Evolutionary conservation across 2,329 filamentous ascomycete genomes (phyloP), one percentile per base, ranked within the genome.

Genomic region (Aspergillus udagawae): DNA sequence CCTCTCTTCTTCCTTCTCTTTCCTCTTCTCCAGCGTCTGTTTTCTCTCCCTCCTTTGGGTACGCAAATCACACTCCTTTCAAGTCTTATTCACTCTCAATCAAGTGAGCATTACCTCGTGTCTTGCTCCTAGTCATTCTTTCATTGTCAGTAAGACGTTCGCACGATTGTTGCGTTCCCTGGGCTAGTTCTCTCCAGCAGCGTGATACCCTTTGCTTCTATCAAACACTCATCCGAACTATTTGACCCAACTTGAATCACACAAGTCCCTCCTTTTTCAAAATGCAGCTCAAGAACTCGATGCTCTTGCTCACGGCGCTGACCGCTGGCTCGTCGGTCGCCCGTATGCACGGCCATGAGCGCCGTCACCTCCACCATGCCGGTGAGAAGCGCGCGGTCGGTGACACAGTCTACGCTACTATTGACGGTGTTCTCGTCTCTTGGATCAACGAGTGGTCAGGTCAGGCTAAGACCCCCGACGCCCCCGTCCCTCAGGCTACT

Each of bases 251-350:
- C 50, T 52, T 51, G 42, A 41, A 47, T 17, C 35, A 23, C 32
- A 41, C 25, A 42, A 29, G 41, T 14, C 23, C 7, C 42, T 55
- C 8, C 27, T 51, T 41, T 23, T 49, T 48, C 63, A 71, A 53
- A 35, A 76, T 76, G 74, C 72, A 74, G 59, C 56, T 75, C 64
- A 74, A 75, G 62, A 72, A 73, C 63, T 70, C 72, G 21, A 48
- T 73, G 59, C 55, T 74, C 54, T 60, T 75, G 57, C 57, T 74
- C 55, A 67, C 71, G 55, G 72, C 73, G 53, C 54, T 75, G 67
- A 68, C 70, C 63, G 73, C 73, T 58, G 66, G 72, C 60, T 68
- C 70, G 42, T 65, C 71, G 32, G 64, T 71, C 42, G 74, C 71
- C 58, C 73, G 72, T 60, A 60, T 68, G 45, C 73, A 75, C 64